Evolutionary conservation across 176 grass and related monocot species (phyloP), one percentile per base, ranked within the genome.

Genomic region (Chrysopogon serrulatus): DNA sequence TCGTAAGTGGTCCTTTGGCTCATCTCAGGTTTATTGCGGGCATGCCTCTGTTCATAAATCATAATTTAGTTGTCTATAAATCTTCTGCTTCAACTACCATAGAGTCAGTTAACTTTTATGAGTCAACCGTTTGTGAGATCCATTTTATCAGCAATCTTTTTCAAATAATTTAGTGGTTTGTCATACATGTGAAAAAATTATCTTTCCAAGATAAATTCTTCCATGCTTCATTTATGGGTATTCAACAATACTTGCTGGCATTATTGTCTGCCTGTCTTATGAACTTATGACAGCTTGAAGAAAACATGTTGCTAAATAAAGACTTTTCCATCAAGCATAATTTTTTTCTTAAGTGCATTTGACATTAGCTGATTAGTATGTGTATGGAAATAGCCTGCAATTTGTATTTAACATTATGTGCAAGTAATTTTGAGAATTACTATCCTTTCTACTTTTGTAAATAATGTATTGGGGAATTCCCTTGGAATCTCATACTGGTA

Each of bases 401-500:
- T 69, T 76, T 51, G 15, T 65, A 14, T 71, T 80, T 81, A 26
- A 51, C 27, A 24, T 68, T 63, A 73, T 16, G 11, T 89, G 71
- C 79, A 80, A 23, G 28, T 53, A 36, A 18, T 30, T 70, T 79
- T 83, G 67, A 80, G 11, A 17, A 57, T 78, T 48, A 63, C 57
- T 92, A 41, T 59, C 41, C 91, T 96, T 78, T 90, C 70, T 49
- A 87, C 90, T 54, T 99, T 99, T 65, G 96, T 68, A 99, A 99
- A 94, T 91, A 94, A 76, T 84, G 91, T 67, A 66, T 96, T 80
- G 93, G 91, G 93, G 23, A 91, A 99, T 92, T 85, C 91, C 67
- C 85, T 90, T 89, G 96, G 93, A 70, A 86, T 96, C 71, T 99
- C 93, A 39, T 96, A 96, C 71, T 99, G 96, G 93, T 99, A 68